Percentiles rank a stretch among this genome's conserved stretches.
phyloP scores from a whole-genome alignment of 2,329 filamentous ascomycete species.

The Arthroderma sp. region DNA sequence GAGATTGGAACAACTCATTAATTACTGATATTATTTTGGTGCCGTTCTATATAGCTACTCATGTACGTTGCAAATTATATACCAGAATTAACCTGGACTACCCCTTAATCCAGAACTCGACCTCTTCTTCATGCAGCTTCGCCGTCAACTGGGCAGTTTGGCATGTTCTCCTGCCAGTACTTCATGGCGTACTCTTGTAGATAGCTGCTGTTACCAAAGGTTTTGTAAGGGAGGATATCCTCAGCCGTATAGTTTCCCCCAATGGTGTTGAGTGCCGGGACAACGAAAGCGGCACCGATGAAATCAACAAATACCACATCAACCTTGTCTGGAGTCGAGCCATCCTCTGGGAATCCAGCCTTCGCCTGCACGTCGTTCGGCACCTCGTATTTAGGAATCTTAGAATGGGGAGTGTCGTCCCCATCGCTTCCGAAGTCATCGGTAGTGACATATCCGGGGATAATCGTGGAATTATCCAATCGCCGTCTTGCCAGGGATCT shows the following conservation, averaged over 20 bases:
- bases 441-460: constrained; percentile 18
- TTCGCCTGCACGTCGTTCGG: constrained; percentile 22
- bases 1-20: no score
- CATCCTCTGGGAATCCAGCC: constrained; percentile 15
- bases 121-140: neutral
- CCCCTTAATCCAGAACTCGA: no score
- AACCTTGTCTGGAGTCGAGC: constrained; percentile 12
- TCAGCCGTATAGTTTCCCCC: constrained; percentile 18
- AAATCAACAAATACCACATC: constrained; percentile 17
- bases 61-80: no score
- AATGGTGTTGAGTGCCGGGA: constrained; percentile 14
- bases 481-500: constrained; percentile 17
- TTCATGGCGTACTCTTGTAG: constrained; percentile 21
- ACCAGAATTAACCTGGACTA: no score
- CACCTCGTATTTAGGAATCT: constrained; percentile 13
- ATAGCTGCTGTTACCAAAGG: constrained; percentile 19
- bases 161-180: constrained; percentile 11
- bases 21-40: neutral
- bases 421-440: constrained; percentile 24
- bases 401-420: constrained; percentile 21
- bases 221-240: constrained; percentile 19
- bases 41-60: no score
- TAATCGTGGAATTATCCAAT: constrained; percentile 7
- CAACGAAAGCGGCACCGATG: constrained; percentile 12
- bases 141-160: constrained; percentile 6